Base-by-base conservation (phyloP, 257 asterid genomes). In the Solanum chmielewskii region DNA sequence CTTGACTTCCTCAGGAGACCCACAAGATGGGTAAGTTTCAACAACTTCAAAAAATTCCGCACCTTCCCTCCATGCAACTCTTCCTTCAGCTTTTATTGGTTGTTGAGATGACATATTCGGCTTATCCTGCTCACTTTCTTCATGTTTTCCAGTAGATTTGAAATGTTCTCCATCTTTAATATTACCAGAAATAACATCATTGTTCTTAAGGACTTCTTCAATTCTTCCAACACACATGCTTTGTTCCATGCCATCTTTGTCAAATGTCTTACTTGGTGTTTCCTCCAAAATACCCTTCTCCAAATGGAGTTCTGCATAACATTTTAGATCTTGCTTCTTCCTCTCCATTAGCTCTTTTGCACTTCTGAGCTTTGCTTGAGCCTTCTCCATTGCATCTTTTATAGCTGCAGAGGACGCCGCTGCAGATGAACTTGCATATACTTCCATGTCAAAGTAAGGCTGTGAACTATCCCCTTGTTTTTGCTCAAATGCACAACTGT, bases 1-100 rank as follows among this genome's bases (percentile, higher is more conserved):
- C 68, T 86, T 86, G 20, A 85, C 86, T 66, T 87, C 86, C 89
- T 90, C 90, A 82, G 89, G 84, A 42, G 86, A 68, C 86, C 64
- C 84, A 62, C 83, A 66, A 85, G 91, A 87, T 31, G 87, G 64
- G 88, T 88, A 93, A 25, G 93, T 89, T 86, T 92, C 96, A 83
- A 89, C 87, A 86, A 93, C 95, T 95, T 95, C 98, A 90, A 93
- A 92, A 89, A 89, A 95, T 87, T 88, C 96, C 0, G 88, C 88
- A 82, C 78, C 94, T 89, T 93, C 96, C 90, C 90, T 92, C 98
- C 99, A 93, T 75, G 94, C 93, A 89, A 89, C 93, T 88, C 83
- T 86, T 35, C 87, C 92, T 85, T 86, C 88, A 73, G 88, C 69
- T 62, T 88, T 89, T 56, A 64, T 52, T 9, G 90, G 18, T 52